Evolutionary conservation across 441 rosid species (phyloP), one percentile per base, ranked within the genome.

Genomic region (Adansonia rubrostipa): DNA sequence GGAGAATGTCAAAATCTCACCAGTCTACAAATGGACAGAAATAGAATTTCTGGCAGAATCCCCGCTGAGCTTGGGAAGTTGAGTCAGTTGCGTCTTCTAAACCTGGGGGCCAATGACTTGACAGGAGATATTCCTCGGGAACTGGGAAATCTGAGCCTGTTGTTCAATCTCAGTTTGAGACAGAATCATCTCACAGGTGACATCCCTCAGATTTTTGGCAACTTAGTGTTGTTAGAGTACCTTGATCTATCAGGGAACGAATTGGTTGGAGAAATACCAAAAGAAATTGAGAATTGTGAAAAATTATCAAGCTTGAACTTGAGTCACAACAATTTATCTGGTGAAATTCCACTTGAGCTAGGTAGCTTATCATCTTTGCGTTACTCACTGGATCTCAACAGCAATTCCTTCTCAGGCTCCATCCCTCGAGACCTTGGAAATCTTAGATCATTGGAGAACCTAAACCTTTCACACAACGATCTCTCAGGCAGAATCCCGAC

Each of bases 1-100:
- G 96, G 96, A 33, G 83, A 85, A 71, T 92, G 94, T 80, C 47
- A 22, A 15, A 88, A 83, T 69, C 90, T 92, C 77, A 81, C 88
- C n/a, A 85, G 78, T 76, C 81, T 90, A 78, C 78, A 78, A 82
- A 79, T 90, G 78, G 92, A 85, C 14, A 75, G 82, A 71, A 92
- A 90, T 71, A 85, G 82, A 75, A 84, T 92, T 74, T 82, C 88
- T 3, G 92, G 94, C 51, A 42, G 54, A 69, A 86, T 92, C 53
- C 94, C 92, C 0, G 64, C 80, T 6, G 91, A 87, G 79, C 88
- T 92, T 6, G 90, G 90, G 33, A 82, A 84, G 68, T 73, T 90
- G 73, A 65, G 79, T 13, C 63, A 54, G 74, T 79, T 92, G 86
- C 77, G 76, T 42, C 44, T 47, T 71, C 81, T 92, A 51, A 79